These are phyloP conservation scores for Nectriaceae sp. DNA, from an alignment of 2,329 filamentous ascomycete species.

Conservation along the genomic window DNA sequence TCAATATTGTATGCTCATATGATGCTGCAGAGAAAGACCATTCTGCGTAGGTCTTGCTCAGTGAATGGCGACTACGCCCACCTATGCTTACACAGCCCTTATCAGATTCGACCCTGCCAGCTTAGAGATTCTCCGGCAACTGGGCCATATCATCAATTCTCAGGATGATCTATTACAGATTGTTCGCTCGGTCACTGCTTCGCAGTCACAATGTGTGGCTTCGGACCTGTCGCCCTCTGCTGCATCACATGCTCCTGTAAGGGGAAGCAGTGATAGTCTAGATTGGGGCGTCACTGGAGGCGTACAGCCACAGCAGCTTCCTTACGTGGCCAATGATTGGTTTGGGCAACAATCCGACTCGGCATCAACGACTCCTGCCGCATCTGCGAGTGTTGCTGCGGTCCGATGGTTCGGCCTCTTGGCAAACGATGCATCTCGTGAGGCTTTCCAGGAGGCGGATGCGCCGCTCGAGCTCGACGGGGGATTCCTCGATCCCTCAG, in stretches of 20 bases:
- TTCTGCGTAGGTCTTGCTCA: slow-evolving; percentile 21
- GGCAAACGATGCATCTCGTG: slow-evolving; percentile 16
- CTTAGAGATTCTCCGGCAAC: slow-evolving; percentile 33
- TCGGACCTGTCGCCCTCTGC: not conserved
- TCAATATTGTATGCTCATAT: slow-evolving; percentile 37
- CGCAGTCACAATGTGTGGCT: slow-evolving; percentile 3
- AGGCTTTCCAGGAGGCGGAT: slow-evolving; percentile 4
- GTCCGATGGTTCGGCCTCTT: slow-evolving; percentile 28
- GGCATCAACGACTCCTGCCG: slow-evolving; percentile 21
- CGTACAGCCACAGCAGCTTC: slow-evolving; percentile 1
- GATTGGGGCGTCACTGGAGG: slow-evolving; percentile 1
- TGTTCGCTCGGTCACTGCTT: slow-evolving; percentile 15
- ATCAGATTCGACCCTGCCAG: slow-evolving; percentile 39
- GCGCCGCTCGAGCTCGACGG: not conserved
- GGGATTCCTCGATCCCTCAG: slow-evolving; percentile 7
- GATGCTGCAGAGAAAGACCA: slow-evolving; percentile 27
- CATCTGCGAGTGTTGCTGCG: slow-evolving; percentile 24
- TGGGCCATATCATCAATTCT: slow-evolving; percentile 20
- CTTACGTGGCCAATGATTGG: slow-evolving; percentile 7
- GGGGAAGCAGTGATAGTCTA: too few species aligned
- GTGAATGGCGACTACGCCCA: accelerated
- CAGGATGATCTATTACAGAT: slow-evolving; percentile 21
- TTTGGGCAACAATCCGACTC: slow-evolving; percentile 15
- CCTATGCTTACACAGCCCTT: not conserved
- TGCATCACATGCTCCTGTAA: not conserved